Percentiles rank a stretch among this genome's conserved stretches.
phyloP scores from a whole-genome alignment of 1,139 yeast species.

The Geotrichum phurueaensis region DNA sequence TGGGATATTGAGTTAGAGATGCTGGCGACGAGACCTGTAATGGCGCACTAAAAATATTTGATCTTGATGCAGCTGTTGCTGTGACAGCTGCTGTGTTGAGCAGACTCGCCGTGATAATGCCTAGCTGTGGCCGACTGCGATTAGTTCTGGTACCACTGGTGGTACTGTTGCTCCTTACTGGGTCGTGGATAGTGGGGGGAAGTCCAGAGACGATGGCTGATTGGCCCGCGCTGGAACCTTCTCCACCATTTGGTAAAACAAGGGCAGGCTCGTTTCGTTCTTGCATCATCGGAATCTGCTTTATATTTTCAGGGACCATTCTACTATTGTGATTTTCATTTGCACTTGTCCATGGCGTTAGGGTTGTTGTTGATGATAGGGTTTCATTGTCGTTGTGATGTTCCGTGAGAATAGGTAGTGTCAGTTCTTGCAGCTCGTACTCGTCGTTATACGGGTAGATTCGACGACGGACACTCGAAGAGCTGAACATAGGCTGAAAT shows the following conservation, averaged over 20 bases:
- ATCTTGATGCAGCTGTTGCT: slow-evolving; percentile 13
- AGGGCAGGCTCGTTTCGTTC: not conserved
- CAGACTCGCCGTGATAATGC: slow-evolving; percentile 15
- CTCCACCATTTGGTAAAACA: not conserved
- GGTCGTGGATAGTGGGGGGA: not conserved
- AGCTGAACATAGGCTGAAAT: not conserved
- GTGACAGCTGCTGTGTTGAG: slow-evolving; percentile 12
- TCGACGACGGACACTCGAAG: not conserved
- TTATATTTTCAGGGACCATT: too few species aligned
- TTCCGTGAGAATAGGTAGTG: not conserved
- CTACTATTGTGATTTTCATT: not conserved
- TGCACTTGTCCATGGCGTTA: not conserved
- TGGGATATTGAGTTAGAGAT: too few species aligned
- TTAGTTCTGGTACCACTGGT: not conserved
- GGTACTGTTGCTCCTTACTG: not conserved
- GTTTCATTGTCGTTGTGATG: not conserved
- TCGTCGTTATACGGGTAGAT: not conserved
- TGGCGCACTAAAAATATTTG: slow-evolving; percentile 3
- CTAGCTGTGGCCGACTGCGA: slow-evolving; percentile 1
- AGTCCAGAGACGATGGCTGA: not conserved
- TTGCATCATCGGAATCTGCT: not conserved
- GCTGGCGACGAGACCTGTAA: not conserved
- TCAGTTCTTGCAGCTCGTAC: slow-evolving; percentile 10
- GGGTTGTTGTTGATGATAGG: not conserved
- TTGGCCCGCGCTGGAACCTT: not conserved